Evolutionary conservation across 805 yeast genomes (phyloP).

Genomic region (Saccharomycopsis fodiens): DNA sequence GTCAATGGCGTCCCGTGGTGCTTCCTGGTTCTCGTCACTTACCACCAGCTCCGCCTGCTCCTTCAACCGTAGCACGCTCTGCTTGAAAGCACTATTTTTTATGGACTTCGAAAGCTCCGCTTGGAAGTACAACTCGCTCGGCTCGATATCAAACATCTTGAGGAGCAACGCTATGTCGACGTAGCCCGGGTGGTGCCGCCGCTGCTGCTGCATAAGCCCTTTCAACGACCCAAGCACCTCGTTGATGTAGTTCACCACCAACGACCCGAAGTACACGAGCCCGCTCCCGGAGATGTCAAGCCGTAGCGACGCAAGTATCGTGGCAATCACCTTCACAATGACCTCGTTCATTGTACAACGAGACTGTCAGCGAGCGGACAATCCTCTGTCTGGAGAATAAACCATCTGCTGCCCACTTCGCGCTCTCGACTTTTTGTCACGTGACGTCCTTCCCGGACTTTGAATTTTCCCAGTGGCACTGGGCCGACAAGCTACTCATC

Average conservation of each 20-base stretch:
- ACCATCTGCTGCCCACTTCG: too few relatives aligned
- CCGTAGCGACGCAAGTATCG: slow-evolving; percentile 13
- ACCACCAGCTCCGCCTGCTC: neutral
- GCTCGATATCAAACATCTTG: slow-evolving; percentile 7
- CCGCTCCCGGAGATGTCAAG: slow-evolving; percentile 11
- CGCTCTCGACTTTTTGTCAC: too few relatives aligned
- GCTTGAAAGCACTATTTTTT: slow-evolving; percentile 2
- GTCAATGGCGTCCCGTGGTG: slow-evolving; percentile 5
- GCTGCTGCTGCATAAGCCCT: slow-evolving; percentile 13
- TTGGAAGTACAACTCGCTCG: slow-evolving; percentile 13
- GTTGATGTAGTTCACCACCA: slow-evolving; percentile 12
- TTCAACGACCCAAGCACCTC: slow-evolving; percentile 12
- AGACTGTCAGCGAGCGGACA: too few relatives aligned
- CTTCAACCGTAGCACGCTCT: slow-evolving; percentile 2
- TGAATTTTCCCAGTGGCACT: too few relatives aligned
- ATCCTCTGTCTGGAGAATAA: too few relatives aligned
- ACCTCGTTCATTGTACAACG: slow-evolving; percentile 18
- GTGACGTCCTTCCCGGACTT: too few relatives aligned
- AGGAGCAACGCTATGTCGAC: slow-evolving; percentile 14
- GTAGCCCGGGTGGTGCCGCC: slow-evolving; percentile 18
- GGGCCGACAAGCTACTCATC: too few relatives aligned
- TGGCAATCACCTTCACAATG: slow-evolving; percentile 13
- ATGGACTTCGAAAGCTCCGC: slow-evolving; percentile 13
- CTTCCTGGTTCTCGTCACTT: slow-evolving; percentile 1
- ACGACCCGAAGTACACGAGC: slow-evolving; percentile 12